These are phyloP conservation scores for Ophidiomyces ophidiicola DNA, from an alignment of 2,329 filamentous ascomycete species.

Conservation along the genomic window DNA sequence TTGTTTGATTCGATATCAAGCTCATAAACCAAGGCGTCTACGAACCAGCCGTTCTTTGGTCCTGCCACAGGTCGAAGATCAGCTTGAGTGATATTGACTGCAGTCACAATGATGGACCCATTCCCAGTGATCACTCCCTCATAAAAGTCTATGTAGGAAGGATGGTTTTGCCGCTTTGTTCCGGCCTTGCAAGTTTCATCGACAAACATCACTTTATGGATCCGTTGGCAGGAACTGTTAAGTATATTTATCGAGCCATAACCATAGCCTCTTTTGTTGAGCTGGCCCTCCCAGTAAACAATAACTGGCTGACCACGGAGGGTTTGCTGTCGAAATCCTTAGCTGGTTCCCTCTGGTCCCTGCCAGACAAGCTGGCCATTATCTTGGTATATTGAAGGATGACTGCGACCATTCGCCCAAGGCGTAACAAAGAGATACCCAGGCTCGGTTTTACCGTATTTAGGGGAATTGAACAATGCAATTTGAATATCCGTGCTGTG, in stretches of 20 bases:
- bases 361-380: conserved; percentile 27
- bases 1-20: conserved; percentile 35
- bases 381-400: conserved; percentile 29
- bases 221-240: conserved; percentile 15
- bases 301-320: conserved; percentile 26
- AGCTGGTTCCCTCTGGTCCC: conserved; percentile 25
- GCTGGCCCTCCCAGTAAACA: conserved; percentile 27
- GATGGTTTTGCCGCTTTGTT: conserved; percentile 11
- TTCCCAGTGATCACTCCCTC: conserved; percentile 35
- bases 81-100: conserved; percentile 29
- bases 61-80: conserved; percentile 32
- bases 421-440: conserved; percentile 28
- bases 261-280: conserved; percentile 17
- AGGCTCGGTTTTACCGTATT: conserved; percentile 22
- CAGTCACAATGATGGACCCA: conserved; percentile 33
- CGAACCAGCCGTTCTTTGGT: conserved; percentile 29
- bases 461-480: conserved; percentile 23
- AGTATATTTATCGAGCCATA: conserved; percentile 16
- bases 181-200: conserved; percentile 11
- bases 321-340: conserved; percentile 23
- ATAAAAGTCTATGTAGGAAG: conserved; percentile 31
- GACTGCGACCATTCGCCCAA: conserved; percentile 19
- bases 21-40: conserved; percentile 36
- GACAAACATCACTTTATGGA: conserved; percentile 11
- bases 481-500: conserved; percentile 18